Percentiles rank a stretch among this genome's conserved stretches.
Conservation (phyloP, 805 yeast genomes). For the Hanseniaspora taiwanica region DNA sequence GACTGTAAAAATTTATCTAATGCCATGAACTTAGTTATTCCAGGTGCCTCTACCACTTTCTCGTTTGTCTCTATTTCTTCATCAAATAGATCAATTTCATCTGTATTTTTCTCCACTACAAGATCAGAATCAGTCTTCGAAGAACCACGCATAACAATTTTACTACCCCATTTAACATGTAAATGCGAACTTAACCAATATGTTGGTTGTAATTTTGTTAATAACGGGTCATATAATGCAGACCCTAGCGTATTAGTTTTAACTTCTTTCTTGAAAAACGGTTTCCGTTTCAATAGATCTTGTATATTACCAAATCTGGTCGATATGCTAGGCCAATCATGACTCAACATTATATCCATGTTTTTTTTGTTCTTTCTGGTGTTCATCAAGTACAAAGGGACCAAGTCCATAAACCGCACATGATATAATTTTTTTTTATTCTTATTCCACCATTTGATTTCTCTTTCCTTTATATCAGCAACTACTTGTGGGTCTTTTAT, state of each 20-base stretch:
- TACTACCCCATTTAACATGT: conserved; percentile 62
- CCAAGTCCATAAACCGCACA: conserved; percentile 43
- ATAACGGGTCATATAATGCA: conserved; percentile 44
- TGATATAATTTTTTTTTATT: conserved; percentile 35
- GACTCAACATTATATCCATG: conserved; percentile 55
- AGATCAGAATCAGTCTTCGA: too few species aligned
- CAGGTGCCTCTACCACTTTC: not conserved
- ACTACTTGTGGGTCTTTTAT: too few species aligned
- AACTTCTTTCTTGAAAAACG: conserved; percentile 56
- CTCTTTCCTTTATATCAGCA: too few species aligned
- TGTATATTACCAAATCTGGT: conserved; percentile 48
- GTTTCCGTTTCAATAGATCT: conserved; percentile 42
- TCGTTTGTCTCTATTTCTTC: conserved; percentile 6
- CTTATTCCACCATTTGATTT: conserved; percentile 33
- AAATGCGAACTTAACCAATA: conserved; percentile 87
- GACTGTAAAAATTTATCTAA: conserved; percentile 5
- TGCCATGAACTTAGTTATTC: conserved; percentile 17
- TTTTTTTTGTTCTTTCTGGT: conserved; percentile 6
- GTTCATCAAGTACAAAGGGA: conserved; percentile 36
- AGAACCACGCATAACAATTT: conserved; percentile 33
- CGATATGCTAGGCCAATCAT: conserved; percentile 91
- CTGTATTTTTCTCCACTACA: conserved; percentile 12
- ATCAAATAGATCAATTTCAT: conserved; percentile 25
- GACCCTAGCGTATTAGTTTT: conserved; percentile 52
- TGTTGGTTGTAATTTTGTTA: conserved; percentile 43